Base-by-base conservation (phyloP, 208 protist species). In the Crithidia acanthocephali region DNA sequence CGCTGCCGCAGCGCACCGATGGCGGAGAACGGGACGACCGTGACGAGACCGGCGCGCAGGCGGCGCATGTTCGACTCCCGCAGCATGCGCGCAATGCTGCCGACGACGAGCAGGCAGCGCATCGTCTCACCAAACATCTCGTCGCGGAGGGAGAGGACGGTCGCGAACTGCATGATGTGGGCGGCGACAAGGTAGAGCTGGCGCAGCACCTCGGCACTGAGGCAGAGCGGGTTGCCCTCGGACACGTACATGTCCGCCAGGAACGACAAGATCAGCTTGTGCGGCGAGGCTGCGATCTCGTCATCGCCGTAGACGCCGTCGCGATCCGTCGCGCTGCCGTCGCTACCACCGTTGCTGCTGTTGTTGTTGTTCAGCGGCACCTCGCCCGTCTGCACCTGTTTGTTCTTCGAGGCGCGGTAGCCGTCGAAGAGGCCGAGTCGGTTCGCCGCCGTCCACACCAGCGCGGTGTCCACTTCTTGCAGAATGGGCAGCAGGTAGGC, bases 251-350 rank as follows among this genome's bases (percentile, higher is more conserved):
- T 80, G 47, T 88, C 75, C 2, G 74, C 79, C 20, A 96, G 51
- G 62, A 96, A 94, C 0, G 80, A 84, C 35, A 94, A 95, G 51
- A 96, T 76, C n/a, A 92, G 69, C 59, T 82, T 89, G 74, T 96
- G 91, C 56, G 88, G 88, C 11, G 88, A 92, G 55, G 72, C 72
- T 32, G 57, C 58, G 48, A 67, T 74, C 47, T 82, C 86, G 72
- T 84, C 74, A 18, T 51, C 50, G 20, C 45, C 32, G 52, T 73
- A 78, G 32, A 71, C 65, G 57, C 42, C 62, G 50, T 68, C 22
- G 27, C n/a, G n/a, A n/a, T n/a, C n/a, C n/a, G n/a, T n/a, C n/a
- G n/a, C n/a, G n/a, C n/a, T n/a, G n/a, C n/a, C n/a, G n/a, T n/a
- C n/a, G n/a, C n/a, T n/a, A n/a, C 72, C 62, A 6, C 40, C 18